phyloP scores from a whole-genome alignment of 768 basidiomycete genomes.

The Kwoniella dendrophila region DNA sequence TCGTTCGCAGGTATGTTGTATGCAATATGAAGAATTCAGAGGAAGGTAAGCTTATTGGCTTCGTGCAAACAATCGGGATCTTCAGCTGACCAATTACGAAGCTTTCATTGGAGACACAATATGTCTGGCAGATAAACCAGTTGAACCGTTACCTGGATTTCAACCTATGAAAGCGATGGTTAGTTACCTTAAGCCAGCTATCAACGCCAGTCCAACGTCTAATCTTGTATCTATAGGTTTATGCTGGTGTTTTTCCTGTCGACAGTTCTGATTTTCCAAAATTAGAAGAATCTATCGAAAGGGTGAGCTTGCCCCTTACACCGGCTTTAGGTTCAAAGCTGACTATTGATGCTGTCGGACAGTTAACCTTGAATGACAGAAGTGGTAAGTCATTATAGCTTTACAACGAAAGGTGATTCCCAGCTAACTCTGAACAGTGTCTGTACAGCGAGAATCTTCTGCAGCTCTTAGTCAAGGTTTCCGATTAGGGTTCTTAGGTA shows the following conservation, averaged over 20 bases:
- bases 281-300: conserved; percentile 91
- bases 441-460: conserved; percentile 87
- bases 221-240: conserved; percentile 65
- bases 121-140: conserved; percentile 69
- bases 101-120: conserved; percentile 84
- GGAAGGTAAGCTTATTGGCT: conserved; percentile 65
- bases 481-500: conserved; percentile 91
- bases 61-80: not conserved
- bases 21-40: conserved; percentile 98
- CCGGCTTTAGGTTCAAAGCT: conserved; percentile 1
- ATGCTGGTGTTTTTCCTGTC: conserved; percentile 90
- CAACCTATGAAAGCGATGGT: conserved; percentile 94
- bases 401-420: not conserved
- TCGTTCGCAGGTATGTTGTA: conserved; percentile 57
- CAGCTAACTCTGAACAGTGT: conserved; percentile 83
- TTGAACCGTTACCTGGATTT: conserved; percentile 86
- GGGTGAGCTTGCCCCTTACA: conserved; percentile 63
- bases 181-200: conserved; percentile 12
- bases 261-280: conserved; percentile 88
- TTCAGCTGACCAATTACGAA: not conserved
- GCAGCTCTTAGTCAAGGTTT: conserved; percentile 93
- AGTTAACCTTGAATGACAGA: conserved; percentile 54
- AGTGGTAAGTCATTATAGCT: conserved; percentile 47
- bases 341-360: conserved; percentile 2
- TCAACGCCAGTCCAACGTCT: conserved; percentile 3